These are phyloP conservation scores for Litsea cubeba DNA, from an alignment of 164 flowering plant genomes.

Conservation along the genomic window DNA sequence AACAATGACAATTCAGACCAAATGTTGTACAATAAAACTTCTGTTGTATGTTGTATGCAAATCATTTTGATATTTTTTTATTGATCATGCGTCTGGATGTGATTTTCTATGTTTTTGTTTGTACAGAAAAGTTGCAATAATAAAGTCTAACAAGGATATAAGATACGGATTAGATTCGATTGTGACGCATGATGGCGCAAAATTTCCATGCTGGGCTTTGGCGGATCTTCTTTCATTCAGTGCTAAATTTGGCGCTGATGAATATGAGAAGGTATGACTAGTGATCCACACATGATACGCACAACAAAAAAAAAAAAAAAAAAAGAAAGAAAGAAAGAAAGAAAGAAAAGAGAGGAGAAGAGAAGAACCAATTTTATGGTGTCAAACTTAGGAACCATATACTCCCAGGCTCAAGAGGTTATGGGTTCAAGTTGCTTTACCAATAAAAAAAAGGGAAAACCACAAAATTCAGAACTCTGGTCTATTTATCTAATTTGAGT, in stretches of 20 bases:
- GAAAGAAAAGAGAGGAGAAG: too few species aligned
- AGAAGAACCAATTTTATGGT: too few species aligned
- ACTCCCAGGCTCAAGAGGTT: too few species aligned
- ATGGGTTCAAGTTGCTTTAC: too few species aligned
- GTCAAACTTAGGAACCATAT: too few species aligned
- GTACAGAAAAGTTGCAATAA: conserved; percentile 65
- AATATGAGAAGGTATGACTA: conserved; percentile 58
- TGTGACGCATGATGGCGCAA: conserved; percentile 90
- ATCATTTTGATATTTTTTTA: background rate
- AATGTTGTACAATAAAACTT: too few species aligned
- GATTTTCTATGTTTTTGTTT: background rate
- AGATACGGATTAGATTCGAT: conserved; percentile 78
- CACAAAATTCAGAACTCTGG: too few species aligned
- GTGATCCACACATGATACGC: background rate
- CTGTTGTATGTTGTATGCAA: background rate
- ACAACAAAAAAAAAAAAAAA: too few species aligned
- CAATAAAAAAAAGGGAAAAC: too few species aligned
- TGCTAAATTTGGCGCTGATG: conserved; percentile 55
- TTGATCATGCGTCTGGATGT: background rate
- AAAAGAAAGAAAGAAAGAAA: too few species aligned
- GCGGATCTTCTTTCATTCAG: conserved; percentile 57
- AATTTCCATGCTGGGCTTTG: conserved; percentile 79
- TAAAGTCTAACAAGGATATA: conserved; percentile 84
- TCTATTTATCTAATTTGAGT: too few species aligned
- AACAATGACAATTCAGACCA: background rate